Conservation (phyloP, 2,329 filamentous ascomycete species). For the Pseudogymnoascus sp. region DNA sequence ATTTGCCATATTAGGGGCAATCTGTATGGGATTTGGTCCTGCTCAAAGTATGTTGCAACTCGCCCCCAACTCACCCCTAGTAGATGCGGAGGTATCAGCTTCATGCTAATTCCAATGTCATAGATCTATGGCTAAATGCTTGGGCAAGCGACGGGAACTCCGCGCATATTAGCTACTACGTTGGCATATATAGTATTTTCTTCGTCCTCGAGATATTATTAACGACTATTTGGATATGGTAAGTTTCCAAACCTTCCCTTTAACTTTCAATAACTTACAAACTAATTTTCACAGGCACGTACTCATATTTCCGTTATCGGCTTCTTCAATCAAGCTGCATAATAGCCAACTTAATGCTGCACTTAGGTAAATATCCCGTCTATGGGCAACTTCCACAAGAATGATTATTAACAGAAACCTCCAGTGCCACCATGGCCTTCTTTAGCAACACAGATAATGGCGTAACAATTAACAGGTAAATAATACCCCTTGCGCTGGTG, state of each 20-base stretch:
- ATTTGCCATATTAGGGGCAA: background rate
- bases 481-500: background rate
- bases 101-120: background rate
- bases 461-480: conserved; percentile 16
- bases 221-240: background rate
- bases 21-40: background rate
- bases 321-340: conserved; percentile 4
- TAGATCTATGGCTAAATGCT: background rate
- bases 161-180: background rate
- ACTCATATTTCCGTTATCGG: background rate
- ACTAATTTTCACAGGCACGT: background rate
- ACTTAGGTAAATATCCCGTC: background rate
- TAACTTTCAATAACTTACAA: too few relatives aligned
- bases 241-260: background rate
- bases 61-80: background rate
- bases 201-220: background rate
- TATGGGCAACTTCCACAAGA: background rate
- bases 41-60: background rate
- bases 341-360: background rate
- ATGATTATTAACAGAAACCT: background rate
- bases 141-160: background rate
- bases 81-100: background rate
- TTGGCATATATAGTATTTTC: conserved; percentile 8
- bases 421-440: conserved; percentile 10
- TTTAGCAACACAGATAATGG: conserved; percentile 18